Percentiles rank a stretch among this genome's conserved stretches.
phyloP scores from a whole-genome alignment of 2,329 filamentous ascomycete species.

The Calonectria hawksworthii region DNA sequence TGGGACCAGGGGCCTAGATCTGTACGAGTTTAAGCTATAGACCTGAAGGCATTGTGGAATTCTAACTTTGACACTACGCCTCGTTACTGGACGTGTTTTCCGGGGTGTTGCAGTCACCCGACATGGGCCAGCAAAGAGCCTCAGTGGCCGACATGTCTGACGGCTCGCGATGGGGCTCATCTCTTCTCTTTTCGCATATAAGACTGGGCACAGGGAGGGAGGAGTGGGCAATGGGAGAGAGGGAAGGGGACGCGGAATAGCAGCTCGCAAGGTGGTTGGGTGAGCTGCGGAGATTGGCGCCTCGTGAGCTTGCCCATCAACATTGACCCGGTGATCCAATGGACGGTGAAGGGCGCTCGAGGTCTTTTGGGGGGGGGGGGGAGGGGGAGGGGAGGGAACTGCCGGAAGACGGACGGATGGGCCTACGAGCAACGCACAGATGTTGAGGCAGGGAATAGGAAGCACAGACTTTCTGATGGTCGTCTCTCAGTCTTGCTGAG shows the following conservation, averaged over 20 bases:
- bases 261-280: not conserved
- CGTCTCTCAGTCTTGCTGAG: not conserved
- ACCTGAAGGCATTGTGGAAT: slow-evolving; percentile 1
- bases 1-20: slow-evolving; percentile 74
- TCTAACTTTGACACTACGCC: slow-evolving; percentile 17
- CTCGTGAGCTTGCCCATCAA: not conserved
- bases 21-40: slow-evolving; percentile 74
- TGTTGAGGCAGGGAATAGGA: not conserved
- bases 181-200: slow-evolving; percentile 8
- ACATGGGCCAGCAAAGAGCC: slow-evolving; percentile 2
- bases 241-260: not conserved
- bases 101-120: not conserved
- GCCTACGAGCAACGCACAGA: not conserved
- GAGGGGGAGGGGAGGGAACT: not conserved
- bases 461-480: slow-evolving; percentile 10
- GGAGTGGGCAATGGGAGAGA: not conserved
- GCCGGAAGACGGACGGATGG: not conserved
- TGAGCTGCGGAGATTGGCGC: not conserved
- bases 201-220: not conserved
- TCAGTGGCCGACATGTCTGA: not conserved
- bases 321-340: not conserved
- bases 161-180: not conserved
- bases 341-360: not conserved
- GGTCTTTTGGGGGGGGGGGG: too few relatives aligned
- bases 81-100: not conserved